Evolutionary conservation across 345 rosid species (phyloP).

Genomic region (Populus pruinosa): DNA sequence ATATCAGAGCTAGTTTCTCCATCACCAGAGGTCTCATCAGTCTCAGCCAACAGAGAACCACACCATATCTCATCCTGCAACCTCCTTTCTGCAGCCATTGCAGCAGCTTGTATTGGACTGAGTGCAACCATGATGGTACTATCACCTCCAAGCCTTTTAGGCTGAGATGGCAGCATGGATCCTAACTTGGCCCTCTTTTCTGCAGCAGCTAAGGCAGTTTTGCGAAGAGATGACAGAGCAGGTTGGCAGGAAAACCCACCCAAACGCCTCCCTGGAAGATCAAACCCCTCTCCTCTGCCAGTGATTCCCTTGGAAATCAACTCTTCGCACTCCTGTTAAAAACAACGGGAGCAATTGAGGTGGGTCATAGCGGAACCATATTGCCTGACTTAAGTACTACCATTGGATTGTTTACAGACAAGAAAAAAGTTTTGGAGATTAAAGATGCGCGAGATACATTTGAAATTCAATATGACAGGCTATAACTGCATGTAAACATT

Average conservation of each 20-base stretch:
- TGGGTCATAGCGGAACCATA: neutral
- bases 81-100: constrained; percentile 96
- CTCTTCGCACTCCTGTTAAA: constrained; percentile 82
- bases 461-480: neutral
- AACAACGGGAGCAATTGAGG: constrained; percentile 7
- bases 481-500: neutral
- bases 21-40: constrained; percentile 40
- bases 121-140: constrained; percentile 70
- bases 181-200: constrained; percentile 64
- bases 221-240: constrained; percentile 54
- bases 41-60: constrained; percentile 43
- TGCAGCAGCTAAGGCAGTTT: constrained; percentile 63
- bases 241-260: constrained; percentile 78
- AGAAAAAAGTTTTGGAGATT: neutral
- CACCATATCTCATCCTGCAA: constrained; percentile 84
- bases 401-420: neutral
- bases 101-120: constrained; percentile 89
- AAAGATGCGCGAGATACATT: neutral
- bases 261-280: constrained; percentile 69
- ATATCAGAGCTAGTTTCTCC: constrained; percentile 38
- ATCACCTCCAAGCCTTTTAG: constrained; percentile 80
- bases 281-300: constrained; percentile 73
- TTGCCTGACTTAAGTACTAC: neutral
- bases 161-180: constrained; percentile 65
- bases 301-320: constrained; percentile 64